phyloP scores from a whole-genome alignment of 1,284 basidiomycete genomes.

The Takashimella tepidaria region DNA sequence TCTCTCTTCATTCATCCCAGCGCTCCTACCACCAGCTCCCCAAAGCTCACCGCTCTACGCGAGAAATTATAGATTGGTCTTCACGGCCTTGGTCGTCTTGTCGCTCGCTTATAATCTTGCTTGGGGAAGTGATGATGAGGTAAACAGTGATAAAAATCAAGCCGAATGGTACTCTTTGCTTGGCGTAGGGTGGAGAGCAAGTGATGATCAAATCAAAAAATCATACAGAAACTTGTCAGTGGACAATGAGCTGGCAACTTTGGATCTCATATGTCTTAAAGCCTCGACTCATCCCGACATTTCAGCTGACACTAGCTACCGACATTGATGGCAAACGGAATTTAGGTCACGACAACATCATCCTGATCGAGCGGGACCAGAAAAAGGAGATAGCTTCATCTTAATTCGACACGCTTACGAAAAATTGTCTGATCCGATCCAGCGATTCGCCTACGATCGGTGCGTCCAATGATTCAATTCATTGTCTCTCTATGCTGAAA shows the following conservation, averaged over 20 bases:
- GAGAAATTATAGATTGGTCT: conserved; percentile 27
- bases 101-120: conserved; percentile 66
- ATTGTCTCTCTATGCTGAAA: conserved; percentile 17
- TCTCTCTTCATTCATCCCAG: conserved; percentile 19
- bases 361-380: conserved; percentile 65
- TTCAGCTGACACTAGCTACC: neutral
- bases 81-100: conserved; percentile 53
- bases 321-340: neutral
- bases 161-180: conserved; percentile 71
- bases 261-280: too few relatives aligned
- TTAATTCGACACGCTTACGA: conserved; percentile 70
- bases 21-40: conserved; percentile 27
- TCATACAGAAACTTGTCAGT: conserved; percentile 63
- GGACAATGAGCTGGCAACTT: neutral
- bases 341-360: conserved; percentile 61
- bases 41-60: conserved; percentile 20
- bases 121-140: conserved; percentile 53
- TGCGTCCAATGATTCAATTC: conserved; percentile 53
- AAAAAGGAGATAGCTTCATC: conserved; percentile 56
- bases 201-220: conserved; percentile 61
- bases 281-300: neutral
- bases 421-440: conserved; percentile 68
- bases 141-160: conserved; percentile 50
- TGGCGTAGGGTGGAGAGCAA: conserved; percentile 57
- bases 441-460: conserved; percentile 76